Base-by-base conservation (phyloP, 176 grass and related monocot species). In the Phoenix dactylifera region DNA sequence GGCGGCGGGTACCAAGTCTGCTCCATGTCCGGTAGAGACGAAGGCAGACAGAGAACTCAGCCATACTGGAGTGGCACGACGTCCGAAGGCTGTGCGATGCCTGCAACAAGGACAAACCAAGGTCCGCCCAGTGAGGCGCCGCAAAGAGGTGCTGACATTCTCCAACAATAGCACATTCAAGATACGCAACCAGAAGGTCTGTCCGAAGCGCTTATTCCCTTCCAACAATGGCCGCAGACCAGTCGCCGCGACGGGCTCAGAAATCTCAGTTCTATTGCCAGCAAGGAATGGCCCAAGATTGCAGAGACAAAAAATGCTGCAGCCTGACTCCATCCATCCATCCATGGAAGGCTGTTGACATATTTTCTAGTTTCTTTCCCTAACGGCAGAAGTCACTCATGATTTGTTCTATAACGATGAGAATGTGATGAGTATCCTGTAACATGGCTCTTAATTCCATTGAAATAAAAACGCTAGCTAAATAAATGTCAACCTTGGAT, bases 141-240 rank as follows among this genome's bases (percentile, higher is more conserved):
- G 82, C 90, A 86, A 64, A 73, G 82, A 89, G 73, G 54, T 65
- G 51, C 74, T 89, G 30, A 86, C 86, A 29, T 89, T 95, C 82
- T 86, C 79, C 53, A 89, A 89, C 58, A 24, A 66, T 0, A 83
- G n/a, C 54, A 29, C 26, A 0, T 95, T 82, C 80, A 81, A 76
- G 28, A 59, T 22, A 2, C 89, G 79, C 64, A 51, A 57, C 15
- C 12, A 16, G 4, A 95, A 70, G 59, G 49, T 83, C 26, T 89
- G 86, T 59, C 73, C 89, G 18, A 82, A 58, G 72, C 89, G 86
- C 54, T 51, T 85, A 1, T 89, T 89, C 73, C 79, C 79, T 5
- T 22, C 59, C 2, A 85, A 84, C 49, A 86, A 89, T 70, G 24
- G 3, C 16, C 86, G 82, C 82, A 66, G 54, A 16, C 32, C 32